Evolutionary conservation across 768 basidiomycete species (phyloP).

Genomic region (Rhizopogon vinicolor): DNA sequence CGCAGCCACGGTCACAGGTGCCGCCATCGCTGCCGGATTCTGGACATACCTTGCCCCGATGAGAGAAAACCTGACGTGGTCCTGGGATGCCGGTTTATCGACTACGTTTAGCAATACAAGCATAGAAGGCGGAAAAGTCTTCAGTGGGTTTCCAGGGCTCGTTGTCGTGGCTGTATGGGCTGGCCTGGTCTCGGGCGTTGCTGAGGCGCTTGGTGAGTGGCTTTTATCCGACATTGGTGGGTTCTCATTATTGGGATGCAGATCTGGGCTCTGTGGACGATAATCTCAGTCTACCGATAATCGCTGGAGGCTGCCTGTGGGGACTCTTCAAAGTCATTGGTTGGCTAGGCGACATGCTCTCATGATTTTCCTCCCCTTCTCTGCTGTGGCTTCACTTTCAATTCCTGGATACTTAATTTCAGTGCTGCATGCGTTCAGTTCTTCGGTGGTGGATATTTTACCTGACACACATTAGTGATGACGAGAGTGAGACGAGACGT

Average conservation of each 20-base stretch:
- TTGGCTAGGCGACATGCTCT: constrained; percentile 24
- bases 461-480: neutral
- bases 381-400: neutral
- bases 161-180: constrained; percentile 54
- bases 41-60: constrained; percentile 61
- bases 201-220: constrained; percentile 82
- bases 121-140: constrained; percentile 4
- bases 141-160: constrained; percentile 40
- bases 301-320: constrained; percentile 74
- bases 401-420: neutral
- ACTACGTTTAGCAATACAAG: constrained; percentile 16
- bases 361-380: constrained; percentile 1
- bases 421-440: neutral
- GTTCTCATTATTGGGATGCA: constrained; percentile 24
- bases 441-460: neutral
- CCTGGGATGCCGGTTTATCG: constrained; percentile 47
- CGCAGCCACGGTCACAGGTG: constrained; percentile 73
- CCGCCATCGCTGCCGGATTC: constrained; percentile 61
- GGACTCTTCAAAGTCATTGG: constrained; percentile 41
- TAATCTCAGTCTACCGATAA: constrained; percentile 85
- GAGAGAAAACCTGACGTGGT: constrained; percentile 46
- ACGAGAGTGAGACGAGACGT: neutral
- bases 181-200: constrained; percentile 76
- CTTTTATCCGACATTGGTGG: constrained; percentile 1
- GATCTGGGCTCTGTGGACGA: constrained; percentile 85